phyloP scores from a whole-genome alignment of 306 rosid species.

The Mimosa pudica region DNA sequence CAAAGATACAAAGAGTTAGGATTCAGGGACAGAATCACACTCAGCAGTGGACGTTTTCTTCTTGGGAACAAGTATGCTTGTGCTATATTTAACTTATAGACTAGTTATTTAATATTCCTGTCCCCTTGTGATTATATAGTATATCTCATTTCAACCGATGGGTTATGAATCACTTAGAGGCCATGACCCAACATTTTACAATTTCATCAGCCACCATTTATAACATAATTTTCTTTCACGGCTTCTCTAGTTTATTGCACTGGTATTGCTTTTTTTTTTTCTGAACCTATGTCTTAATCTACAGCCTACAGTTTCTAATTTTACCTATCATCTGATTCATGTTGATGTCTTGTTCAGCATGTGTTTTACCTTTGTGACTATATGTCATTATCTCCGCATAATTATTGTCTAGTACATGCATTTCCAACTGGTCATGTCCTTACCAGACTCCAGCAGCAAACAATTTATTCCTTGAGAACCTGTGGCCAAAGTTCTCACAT shows the following conservation, averaged over 20 bases:
- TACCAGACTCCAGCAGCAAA: not conserved
- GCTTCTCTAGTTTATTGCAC: not conserved
- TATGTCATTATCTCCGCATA: not conserved
- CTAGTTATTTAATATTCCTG: slow-evolving; percentile 1
- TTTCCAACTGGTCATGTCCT: not conserved
- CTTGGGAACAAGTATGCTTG: slow-evolving; percentile 91
- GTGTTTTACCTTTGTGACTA: not conserved
- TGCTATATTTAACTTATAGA: slow-evolving; percentile 24
- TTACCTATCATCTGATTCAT: not conserved
- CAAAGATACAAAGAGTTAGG: slow-evolving; percentile 98
- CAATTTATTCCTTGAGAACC: not conserved
- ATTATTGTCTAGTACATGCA: not conserved
- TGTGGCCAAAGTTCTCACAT: not conserved
- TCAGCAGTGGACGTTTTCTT: slow-evolving; percentile 99
- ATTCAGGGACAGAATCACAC: slow-evolving; percentile 96
- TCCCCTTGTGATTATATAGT: slow-evolving; percentile 18
- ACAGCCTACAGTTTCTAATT: not conserved
- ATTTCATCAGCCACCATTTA: slow-evolving; percentile 3
- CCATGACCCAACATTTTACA: slow-evolving; percentile 8
- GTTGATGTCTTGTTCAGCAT: slow-evolving; percentile 1
- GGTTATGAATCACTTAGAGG: not conserved
- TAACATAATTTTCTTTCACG: not conserved
- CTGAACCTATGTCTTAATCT: slow-evolving; percentile 1
- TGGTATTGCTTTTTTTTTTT: not conserved
- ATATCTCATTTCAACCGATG: slow-evolving; percentile 10